Conservation (phyloP, 2,329 filamentous ascomycete species). For the Xylaria sp. region DNA sequence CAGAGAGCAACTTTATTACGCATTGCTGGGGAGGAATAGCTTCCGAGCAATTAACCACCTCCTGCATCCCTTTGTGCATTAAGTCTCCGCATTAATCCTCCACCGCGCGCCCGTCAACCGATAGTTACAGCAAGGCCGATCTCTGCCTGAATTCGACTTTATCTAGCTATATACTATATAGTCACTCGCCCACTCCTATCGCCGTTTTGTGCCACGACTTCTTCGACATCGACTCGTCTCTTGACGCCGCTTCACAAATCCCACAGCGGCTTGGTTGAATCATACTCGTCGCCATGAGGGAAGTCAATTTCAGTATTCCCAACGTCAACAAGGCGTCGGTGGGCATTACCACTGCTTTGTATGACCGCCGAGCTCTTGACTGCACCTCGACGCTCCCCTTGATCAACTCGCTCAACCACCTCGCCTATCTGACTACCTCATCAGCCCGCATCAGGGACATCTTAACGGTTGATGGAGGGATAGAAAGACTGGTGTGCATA, state of each 20-base stretch:
- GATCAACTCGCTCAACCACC: conserved; percentile 98
- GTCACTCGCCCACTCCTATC: conserved; percentile 19
- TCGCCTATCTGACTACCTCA: conserved; percentile 97
- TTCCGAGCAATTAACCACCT: conserved; percentile 37
- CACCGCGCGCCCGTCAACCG: conserved; percentile 43
- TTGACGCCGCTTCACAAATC: conserved; percentile 44
- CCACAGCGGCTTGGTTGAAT: conserved; percentile 24
- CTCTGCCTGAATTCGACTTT: conserved; percentile 38
- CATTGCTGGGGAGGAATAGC: conserved; percentile 44
- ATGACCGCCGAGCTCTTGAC: conserved; percentile 95
- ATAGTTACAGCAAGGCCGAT: conserved; percentile 37
- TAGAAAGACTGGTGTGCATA: conserved; percentile 96
- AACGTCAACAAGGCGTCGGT: conserved; percentile 99
- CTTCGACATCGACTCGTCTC: conserved; percentile 31
- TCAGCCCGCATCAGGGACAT: conserved; percentile 98
- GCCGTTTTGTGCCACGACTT: not conserved
- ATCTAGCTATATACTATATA: conserved; percentile 45
- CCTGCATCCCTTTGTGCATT: conserved; percentile 38
- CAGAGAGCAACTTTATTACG: conserved; percentile 44
- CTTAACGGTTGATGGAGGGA: conserved; percentile 96
- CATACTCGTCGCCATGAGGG: conserved; percentile 80
- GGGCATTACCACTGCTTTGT: conserved; percentile 97
- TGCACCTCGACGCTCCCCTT: conserved; percentile 97
- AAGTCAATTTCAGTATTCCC: conserved; percentile 99
- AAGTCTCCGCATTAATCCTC: conserved; percentile 44